Percentiles rank a stretch among this genome's conserved stretches.
phyloP scores from a whole-genome alignment of 805 yeast species.

The Saccharomycopsis synnaedendra region DNA sequence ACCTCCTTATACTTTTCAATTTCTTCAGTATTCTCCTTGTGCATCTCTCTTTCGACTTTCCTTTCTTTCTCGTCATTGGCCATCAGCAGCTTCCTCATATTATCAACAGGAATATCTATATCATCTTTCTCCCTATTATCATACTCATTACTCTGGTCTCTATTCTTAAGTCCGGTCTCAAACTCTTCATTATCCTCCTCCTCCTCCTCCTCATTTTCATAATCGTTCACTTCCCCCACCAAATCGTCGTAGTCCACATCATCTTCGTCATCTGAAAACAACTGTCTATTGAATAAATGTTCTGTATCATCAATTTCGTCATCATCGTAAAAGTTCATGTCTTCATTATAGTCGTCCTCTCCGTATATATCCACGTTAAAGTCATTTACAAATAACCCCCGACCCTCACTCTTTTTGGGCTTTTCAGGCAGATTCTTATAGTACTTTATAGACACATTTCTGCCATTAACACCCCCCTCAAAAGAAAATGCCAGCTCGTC shows the following conservation, averaged over 20 bases:
- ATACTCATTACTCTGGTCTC: too few relatives aligned
- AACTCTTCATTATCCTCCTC: neutral
- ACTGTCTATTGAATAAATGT: constrained; percentile 25
- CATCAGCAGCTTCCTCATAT: too few relatives aligned
- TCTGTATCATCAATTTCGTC: constrained; percentile 28
- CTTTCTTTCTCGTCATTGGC: too few relatives aligned
- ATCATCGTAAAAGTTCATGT: constrained; percentile 23
- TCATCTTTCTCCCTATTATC: too few relatives aligned
- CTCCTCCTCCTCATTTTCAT: neutral
- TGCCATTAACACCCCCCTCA: constrained; percentile 22
- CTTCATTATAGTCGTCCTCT: constrained; percentile 22
- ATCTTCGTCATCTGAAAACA: constrained; percentile 23
- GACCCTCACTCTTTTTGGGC: constrained; percentile 14
- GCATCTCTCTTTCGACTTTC: too few relatives aligned
- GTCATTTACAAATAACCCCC: constrained; percentile 21
- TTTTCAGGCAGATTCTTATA: constrained; percentile 19
- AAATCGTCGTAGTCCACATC: neutral
- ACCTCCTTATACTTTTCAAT: too few relatives aligned
- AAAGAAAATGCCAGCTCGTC: constrained; percentile 26
- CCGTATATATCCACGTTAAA: constrained; percentile 18
- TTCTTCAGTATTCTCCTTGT: too few relatives aligned
- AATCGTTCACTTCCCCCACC: neutral
- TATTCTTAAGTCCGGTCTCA: too few relatives aligned
- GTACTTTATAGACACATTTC: constrained; percentile 27
- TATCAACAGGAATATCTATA: too few relatives aligned